Evolutionary conservation across 805 yeast species (phyloP).

Genomic region (Saturnispora serradocipensis): DNA sequence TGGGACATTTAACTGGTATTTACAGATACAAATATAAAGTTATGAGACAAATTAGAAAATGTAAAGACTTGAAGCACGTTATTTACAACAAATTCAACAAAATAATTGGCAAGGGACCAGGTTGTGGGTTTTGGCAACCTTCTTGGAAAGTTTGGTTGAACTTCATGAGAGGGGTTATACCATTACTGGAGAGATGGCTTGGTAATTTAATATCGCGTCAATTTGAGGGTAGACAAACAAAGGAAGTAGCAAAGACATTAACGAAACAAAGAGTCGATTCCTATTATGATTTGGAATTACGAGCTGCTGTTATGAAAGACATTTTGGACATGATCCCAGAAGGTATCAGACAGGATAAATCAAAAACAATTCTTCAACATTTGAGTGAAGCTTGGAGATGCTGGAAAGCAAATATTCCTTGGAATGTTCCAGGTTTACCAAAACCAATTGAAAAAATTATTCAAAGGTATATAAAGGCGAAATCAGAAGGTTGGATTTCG

Average conservation of each 20-base stretch:
- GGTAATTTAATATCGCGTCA: constrained; percentile 87
- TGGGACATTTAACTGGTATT: constrained; percentile 94
- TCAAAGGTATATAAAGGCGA: constrained; percentile 82
- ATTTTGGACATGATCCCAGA: constrained; percentile 96
- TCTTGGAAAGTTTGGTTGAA: constrained; percentile 96
- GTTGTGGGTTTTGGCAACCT: constrained; percentile 99
- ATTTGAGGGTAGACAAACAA: constrained; percentile 89
- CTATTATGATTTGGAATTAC: constrained; percentile 82
- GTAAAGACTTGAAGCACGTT: constrained; percentile 91
- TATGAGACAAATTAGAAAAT: constrained; percentile 95
- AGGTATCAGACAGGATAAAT: constrained; percentile 77
- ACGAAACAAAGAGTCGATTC: constrained; percentile 96
- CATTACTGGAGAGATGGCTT: constrained; percentile 88
- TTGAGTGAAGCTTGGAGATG: constrained; percentile 98
- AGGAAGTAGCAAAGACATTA: constrained; percentile 85
- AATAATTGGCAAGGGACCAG: constrained; percentile 94
- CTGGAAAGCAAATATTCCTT: constrained; percentile 98
- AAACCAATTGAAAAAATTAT: constrained; percentile 81
- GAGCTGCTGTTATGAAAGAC: constrained; percentile 93
- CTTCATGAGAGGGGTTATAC: constrained; percentile 85
- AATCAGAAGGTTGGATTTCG: constrained; percentile 94
- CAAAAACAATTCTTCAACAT: constrained; percentile 84
- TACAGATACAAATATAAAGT: constrained; percentile 95
- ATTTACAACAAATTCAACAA: constrained; percentile 78
- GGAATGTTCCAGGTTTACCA: constrained; percentile 97